Base-by-base conservation (phyloP, 768 basidiomycete genomes). In the Boletus bicolor region DNA sequence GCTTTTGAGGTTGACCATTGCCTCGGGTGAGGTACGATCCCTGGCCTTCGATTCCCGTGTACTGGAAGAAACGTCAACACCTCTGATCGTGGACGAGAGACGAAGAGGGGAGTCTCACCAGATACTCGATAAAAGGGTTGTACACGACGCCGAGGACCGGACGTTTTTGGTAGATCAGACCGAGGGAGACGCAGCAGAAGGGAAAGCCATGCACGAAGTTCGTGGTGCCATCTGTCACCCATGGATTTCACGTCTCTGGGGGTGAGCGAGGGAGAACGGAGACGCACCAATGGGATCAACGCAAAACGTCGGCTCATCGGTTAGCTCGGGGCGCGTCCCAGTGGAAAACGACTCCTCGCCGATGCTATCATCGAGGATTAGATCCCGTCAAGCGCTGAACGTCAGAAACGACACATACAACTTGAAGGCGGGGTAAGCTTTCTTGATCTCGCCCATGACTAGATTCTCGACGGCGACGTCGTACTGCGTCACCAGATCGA, bases 401-500 rank as follows among this genome's bases (percentile, higher is more conserved):
- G 14, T 52, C n/a, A 21, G 28, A 54, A 30, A 53, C 0, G 37
- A 3, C 28, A 79, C 91, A 68, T 68, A 94, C 93, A 97, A 96
- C 60, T 86, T 76, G 72, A 92, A 95, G 3, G 72, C 60, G 0
- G 93, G 92, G 69, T 90, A 95, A 49, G 75, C 77, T 26, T 73
- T 70, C 32, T 76, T 75, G 51, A 96, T 82, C 66, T 86, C 81
- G 30, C 76, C 66, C 72, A 84, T 86, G 49, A 97, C 91, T 44
- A 93, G 75, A 57, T 90, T 85, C 72, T 97, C 95, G 11, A 97
- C 95, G 44, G 80, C 83, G 37, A 94, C 87, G 71, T 98, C 95
- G 64, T 91, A 97, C 73, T 95, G 89, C 0, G 95, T 98, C 26
- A 98, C 95, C 34, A 98, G 77, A 73, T 97, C 95, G 21, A 94